phyloP scores from a whole-genome alignment of 805 yeast genomes.

The Huiozyma naganishii region DNA sequence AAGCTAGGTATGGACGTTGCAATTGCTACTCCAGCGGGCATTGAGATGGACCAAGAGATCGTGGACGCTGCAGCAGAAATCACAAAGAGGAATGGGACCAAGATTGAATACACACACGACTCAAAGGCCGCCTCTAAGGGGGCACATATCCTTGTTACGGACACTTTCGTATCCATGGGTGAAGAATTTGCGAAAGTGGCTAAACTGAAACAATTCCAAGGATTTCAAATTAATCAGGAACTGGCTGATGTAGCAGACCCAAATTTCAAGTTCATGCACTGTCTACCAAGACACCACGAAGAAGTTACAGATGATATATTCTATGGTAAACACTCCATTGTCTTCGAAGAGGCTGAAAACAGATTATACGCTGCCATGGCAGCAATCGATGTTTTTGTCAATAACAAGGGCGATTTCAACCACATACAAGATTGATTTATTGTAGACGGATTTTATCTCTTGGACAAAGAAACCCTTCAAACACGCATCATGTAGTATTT shows the following conservation, averaged over 20 bases:
- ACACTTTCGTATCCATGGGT: constrained; percentile 97
- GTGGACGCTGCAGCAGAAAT: constrained; percentile 42
- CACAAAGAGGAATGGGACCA: constrained; percentile 39
- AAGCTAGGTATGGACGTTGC: constrained; percentile 60
- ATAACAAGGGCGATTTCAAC: constrained; percentile 59
- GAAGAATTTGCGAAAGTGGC: constrained; percentile 69
- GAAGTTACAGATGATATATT: constrained; percentile 93
- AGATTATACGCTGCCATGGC: constrained; percentile 94
- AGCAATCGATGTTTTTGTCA: constrained; percentile 79
- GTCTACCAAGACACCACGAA: constrained; percentile 90
- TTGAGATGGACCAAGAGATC: constrained; percentile 42
- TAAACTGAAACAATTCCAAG: constrained; percentile 71
- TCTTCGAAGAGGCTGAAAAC: constrained; percentile 93
- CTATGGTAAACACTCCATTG: constrained; percentile 72
- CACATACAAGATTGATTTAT: constrained; percentile 5
- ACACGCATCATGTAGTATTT: too few relatives aligned
- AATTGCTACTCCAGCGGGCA: constrained; percentile 15
- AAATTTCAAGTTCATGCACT: constrained; percentile 91
- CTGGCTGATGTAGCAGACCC: constrained; percentile 52
- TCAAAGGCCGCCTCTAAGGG: constrained; percentile 62
- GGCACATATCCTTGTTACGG: constrained; percentile 84
- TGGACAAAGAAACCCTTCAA: too few relatives aligned
- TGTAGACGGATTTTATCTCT: too few relatives aligned
- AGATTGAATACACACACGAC: constrained; percentile 53
- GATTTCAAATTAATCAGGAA: constrained; percentile 71